phyloP scores from a whole-genome alignment of 2,329 filamentous ascomycete species.

The Chrysosporium queenslandicum region DNA sequence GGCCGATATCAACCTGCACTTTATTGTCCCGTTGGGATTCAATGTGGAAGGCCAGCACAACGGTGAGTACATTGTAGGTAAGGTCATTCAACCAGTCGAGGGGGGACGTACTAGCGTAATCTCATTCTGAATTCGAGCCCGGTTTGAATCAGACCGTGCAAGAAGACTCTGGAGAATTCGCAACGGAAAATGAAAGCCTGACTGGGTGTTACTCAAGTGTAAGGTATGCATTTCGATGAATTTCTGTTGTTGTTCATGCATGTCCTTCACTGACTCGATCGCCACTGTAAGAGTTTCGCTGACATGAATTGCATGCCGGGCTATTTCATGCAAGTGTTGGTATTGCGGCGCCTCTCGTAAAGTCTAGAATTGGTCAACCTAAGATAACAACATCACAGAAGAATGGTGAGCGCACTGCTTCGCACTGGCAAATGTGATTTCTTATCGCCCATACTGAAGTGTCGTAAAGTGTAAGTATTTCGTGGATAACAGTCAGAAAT shows the following conservation, averaged over 20 bases:
- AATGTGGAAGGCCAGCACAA: background rate
- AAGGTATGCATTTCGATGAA: no score
- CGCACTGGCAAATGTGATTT: background rate
- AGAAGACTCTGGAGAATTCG: background rate
- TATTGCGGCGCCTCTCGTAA: no score
- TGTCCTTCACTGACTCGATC: no score
- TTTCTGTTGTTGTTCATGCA: no score
- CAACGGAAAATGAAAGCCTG: background rate
- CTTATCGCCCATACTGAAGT: background rate
- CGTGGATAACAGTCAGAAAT: background rate
- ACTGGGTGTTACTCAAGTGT: no score
- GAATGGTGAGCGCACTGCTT: background rate
- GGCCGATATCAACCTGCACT: background rate
- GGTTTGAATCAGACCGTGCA: background rate
- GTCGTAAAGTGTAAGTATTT: background rate
- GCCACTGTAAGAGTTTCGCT: no score
- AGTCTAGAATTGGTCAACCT: no score
- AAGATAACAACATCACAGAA: no score
- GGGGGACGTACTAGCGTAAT: background rate
- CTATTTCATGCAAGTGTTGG: no score
- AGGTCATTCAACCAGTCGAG: no score
- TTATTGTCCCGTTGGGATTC: background rate
- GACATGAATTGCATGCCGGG: no score
- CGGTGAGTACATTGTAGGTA: no score
- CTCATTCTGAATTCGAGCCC: background rate